A percentile compares a stretch with the other conserved stretches of the same genome.
These are phyloP conservation scores for Spathaspora hagerdaliae DNA, from an alignment of 805 yeast genomes.

Conservation along the genomic window DNA sequence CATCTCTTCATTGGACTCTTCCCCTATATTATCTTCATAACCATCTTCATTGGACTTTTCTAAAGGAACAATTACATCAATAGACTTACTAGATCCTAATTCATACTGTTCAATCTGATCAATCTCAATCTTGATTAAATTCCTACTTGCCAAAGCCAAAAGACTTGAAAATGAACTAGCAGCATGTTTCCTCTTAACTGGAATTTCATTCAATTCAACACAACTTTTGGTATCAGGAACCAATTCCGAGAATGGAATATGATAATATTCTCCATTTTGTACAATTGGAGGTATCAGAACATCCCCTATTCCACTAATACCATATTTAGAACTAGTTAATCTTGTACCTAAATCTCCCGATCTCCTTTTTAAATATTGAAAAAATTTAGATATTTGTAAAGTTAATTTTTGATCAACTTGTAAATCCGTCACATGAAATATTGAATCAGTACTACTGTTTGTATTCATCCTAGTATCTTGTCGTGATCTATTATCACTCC, in stretches of 20 bases:
- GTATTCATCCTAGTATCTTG: not conserved
- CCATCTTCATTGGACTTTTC: not conserved
- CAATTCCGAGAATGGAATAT: constrained; percentile 12
- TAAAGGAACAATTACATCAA: constrained; percentile 4
- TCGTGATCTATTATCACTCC: not conserved
- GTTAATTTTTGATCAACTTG: not conserved
- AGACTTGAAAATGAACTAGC: constrained; percentile 25
- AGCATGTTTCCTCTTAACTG: constrained; percentile 19
- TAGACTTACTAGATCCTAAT: not conserved
- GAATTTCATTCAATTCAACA: constrained; percentile 9
- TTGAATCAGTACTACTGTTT: not conserved
- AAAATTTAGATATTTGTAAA: constrained; percentile 1
- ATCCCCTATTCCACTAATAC: not conserved
- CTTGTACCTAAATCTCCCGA: not conserved
- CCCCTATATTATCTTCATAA: too few species aligned
- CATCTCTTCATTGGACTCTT: too few species aligned
- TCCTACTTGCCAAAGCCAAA: constrained; percentile 20
- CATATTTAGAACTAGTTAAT: not conserved
- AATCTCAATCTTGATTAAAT: constrained; percentile 8
- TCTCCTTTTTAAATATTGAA: constrained; percentile 1
- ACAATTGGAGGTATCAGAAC: too few species aligned
- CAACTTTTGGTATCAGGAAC: constrained; percentile 10
- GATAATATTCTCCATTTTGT: not conserved
- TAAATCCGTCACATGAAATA: not conserved
- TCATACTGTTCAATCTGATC: not conserved